phyloP scores from a whole-genome alignment of 148 eudicot species.

The Fagopyrum homotropicum region DNA sequence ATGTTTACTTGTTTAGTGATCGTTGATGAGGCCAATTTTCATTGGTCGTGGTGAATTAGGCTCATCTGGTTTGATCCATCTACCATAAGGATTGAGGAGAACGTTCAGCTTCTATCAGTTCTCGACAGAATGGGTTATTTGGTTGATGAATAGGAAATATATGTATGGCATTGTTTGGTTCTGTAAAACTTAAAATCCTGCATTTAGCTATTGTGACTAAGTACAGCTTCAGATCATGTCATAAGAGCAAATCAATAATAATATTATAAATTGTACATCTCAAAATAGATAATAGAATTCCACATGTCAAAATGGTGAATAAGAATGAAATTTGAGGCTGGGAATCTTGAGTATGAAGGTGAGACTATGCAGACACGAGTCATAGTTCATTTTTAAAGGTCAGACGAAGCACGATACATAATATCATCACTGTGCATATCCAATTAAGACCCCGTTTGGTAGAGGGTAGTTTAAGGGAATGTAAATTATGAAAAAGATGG shows the following conservation, averaged over 20 bases:
- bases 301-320: neutral
- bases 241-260: neutral
- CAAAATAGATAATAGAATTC: neutral
- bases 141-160: neutral
- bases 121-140: neutral
- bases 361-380: neutral
- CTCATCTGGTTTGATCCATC: neutral
- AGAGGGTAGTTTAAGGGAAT: neutral
- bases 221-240: neutral
- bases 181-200: neutral
- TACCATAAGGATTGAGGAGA: neutral
- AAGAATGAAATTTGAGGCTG: neutral
- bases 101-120: neutral
- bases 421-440: no score
- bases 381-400: neutral
- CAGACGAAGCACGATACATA: neutral
- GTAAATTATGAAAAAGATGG: neutral
- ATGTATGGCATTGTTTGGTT: neutral
- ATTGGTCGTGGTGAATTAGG: neutral
- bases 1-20: constrained; percentile 2
- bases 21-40: neutral
- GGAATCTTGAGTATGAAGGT: neutral
- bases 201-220: neutral
- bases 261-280: neutral
- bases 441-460: neutral